A percentile compares a stretch with the other conserved stretches of the same genome.
These are phyloP conservation scores for Phyllosticta paracitricarpa DNA, from an alignment of 2,329 filamentous ascomycete genomes.

Conservation along the genomic window DNA sequence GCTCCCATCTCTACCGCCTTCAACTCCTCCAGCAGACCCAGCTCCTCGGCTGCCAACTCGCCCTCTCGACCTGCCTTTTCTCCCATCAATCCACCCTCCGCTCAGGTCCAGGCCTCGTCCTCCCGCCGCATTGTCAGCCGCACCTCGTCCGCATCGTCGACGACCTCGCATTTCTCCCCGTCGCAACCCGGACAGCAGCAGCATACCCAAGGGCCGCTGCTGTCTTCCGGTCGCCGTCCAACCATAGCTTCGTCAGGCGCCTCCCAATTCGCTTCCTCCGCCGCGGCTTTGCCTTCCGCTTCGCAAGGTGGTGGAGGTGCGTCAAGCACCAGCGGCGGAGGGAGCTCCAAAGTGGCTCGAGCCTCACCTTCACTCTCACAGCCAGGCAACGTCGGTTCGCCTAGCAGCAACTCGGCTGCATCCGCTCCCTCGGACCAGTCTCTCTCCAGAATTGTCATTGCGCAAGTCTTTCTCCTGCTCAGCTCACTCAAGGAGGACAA, in stretches of 20 bases:
- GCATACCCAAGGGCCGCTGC: conserved; percentile 40
- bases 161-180: conserved; percentile 45
- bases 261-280: conserved; percentile 46
- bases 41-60: conserved; percentile 39
- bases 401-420: conserved; percentile 38
- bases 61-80: conserved; percentile 42
- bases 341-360: conserved; percentile 45
- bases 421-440: conserved; percentile 33
- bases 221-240: conserved; percentile 47
- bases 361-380: conserved; percentile 51
- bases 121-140: conserved; percentile 43
- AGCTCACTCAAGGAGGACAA: conserved; percentile 94
- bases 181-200: conserved; percentile 45
- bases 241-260: conserved; percentile 44
- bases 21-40: conserved; percentile 32
- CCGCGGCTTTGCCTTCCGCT: conserved; percentile 41
- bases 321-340: conserved; percentile 43
- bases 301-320: conserved; percentile 42
- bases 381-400: conserved; percentile 45
- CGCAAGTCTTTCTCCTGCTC: conserved; percentile 88
- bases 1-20: conserved; percentile 48
- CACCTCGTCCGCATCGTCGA: conserved; percentile 45
- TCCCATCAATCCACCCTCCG: conserved; percentile 43
- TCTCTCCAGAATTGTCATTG: conserved; percentile 85
- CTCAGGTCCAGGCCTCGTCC: conserved; percentile 36